Conservation (phyloP, 2,329 filamentous ascomycete species). For the Cladophialophora immunda region DNA sequence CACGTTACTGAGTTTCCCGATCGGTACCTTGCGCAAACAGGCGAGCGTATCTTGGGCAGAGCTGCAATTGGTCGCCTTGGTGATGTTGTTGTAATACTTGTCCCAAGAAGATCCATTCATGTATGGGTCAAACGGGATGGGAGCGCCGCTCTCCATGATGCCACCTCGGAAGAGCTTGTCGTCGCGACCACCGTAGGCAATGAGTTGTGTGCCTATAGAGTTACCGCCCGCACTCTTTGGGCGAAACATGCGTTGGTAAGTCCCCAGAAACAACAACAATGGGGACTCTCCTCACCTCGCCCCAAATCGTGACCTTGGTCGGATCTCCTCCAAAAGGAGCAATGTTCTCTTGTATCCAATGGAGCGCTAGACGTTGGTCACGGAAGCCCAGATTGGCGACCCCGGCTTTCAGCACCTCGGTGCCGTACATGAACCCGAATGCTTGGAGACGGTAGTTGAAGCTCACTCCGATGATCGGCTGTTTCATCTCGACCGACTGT, state of each 20-base stretch:
- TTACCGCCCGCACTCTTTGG: conserved; percentile 43
- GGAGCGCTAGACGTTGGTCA: conserved; percentile 49
- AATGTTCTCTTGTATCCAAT: conserved; percentile 52
- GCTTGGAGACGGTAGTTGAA: conserved; percentile 63
- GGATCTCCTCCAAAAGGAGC: conserved; percentile 48
- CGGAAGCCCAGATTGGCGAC: conserved; percentile 66
- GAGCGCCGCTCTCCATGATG: conserved; percentile 61
- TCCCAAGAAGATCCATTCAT: conserved; percentile 27
- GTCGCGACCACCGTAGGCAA: conserved; percentile 64
- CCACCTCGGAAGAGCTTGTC: conserved; percentile 63
- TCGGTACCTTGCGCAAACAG: conserved; percentile 71
- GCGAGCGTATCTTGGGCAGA: conserved; percentile 65
- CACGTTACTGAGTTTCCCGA: conserved; percentile 64
- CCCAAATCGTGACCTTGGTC: conserved; percentile 50
- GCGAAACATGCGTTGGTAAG: not conserved
- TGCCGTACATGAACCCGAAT: conserved; percentile 63
- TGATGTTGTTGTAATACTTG: conserved; percentile 66
- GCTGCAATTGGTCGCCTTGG: conserved; percentile 67
- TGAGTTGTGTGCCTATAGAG: conserved; percentile 54
- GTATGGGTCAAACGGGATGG: conserved; percentile 5
- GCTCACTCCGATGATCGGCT: conserved; percentile 63
- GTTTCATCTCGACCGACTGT: conserved; percentile 60
- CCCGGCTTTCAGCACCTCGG: conserved; percentile 29
- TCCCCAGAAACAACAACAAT: not conserved
- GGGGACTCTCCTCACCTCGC: conserved; percentile 42